phyloP scores from a whole-genome alignment of 225 moss, liverwort and hornwort species.

The Marchantia polymorpha region DNA sequence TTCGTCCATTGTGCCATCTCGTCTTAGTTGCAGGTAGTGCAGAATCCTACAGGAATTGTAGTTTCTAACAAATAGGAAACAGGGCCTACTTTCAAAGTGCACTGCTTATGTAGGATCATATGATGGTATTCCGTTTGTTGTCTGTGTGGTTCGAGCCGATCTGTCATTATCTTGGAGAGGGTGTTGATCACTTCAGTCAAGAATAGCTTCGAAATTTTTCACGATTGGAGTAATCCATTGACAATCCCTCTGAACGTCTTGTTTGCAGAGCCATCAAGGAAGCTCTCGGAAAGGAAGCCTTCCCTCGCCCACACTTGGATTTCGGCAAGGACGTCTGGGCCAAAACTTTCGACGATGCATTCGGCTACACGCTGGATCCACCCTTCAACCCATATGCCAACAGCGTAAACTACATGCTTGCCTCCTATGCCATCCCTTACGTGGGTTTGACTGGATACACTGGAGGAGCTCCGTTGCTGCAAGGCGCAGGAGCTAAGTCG shows the following conservation, averaged over 20 bases:
- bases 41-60: too few relatives aligned
- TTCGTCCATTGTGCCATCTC: too few relatives aligned
- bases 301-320: constrained; percentile 54
- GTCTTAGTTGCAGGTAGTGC: too few relatives aligned
- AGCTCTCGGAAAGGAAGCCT: constrained; percentile 46
- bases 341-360: constrained; percentile 32
- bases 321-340: constrained; percentile 56
- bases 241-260: neutral
- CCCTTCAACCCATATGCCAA: constrained; percentile 55
- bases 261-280: constrained; percentile 47
- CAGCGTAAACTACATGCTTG: constrained; percentile 66
- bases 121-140: too few relatives aligned
- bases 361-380: constrained; percentile 48
- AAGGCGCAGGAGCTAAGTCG: constrained; percentile 45
- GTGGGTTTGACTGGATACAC: constrained; percentile 75
- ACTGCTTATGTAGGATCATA: too few relatives aligned
- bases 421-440: constrained; percentile 68
- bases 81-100: too few relatives aligned
- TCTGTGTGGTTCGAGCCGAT: too few relatives aligned
- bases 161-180: too few relatives aligned
- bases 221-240: too few relatives aligned
- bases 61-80: too few relatives aligned
- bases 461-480: constrained; percentile 42
- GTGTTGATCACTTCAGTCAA: too few relatives aligned
- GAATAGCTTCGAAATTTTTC: too few relatives aligned